These are phyloP conservation scores for Malania oleifera DNA, from an alignment of 164 flowering plant genomes.

Conservation along the genomic window DNA sequence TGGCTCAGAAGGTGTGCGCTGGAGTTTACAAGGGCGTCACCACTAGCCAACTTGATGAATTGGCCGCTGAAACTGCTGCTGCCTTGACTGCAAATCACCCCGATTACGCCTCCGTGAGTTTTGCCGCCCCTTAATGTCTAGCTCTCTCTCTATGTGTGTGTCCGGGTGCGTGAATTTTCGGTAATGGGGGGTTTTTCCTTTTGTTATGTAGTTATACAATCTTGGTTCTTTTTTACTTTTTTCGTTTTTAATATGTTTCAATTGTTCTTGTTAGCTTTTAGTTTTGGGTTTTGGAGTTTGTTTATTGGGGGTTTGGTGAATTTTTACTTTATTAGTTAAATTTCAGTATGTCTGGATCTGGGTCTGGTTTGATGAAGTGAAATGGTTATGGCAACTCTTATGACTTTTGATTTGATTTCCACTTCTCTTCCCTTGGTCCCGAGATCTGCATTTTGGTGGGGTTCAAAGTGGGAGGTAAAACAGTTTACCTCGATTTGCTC, in stretches of 20 bases:
- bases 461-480: too few species aligned
- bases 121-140: neutral
- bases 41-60: constrained; percentile 91
- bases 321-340: too few species aligned
- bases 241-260: too few species aligned
- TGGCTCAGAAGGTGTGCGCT: constrained; percentile 95
- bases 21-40: constrained; percentile 98
- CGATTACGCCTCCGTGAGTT: constrained; percentile 85
- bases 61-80: constrained; percentile 97
- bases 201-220: neutral
- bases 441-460: too few species aligned
- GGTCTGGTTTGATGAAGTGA: too few species aligned
- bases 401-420: too few species aligned
- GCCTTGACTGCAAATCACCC: constrained; percentile 97
- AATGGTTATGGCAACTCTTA: too few species aligned
- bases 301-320: too few species aligned
- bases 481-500: too few species aligned
- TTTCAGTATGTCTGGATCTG: too few species aligned
- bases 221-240: neutral
- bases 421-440: too few species aligned
- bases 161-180: neutral
- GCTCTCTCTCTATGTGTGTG: neutral
- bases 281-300: neutral
- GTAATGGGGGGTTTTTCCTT: neutral
- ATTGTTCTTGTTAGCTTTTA: too few species aligned